A percentile compares a stretch with the other conserved stretches of the same genome.
phyloP scores from a whole-genome alignment of 1,284 basidiomycete species.

The Puccinia triticina region DNA sequence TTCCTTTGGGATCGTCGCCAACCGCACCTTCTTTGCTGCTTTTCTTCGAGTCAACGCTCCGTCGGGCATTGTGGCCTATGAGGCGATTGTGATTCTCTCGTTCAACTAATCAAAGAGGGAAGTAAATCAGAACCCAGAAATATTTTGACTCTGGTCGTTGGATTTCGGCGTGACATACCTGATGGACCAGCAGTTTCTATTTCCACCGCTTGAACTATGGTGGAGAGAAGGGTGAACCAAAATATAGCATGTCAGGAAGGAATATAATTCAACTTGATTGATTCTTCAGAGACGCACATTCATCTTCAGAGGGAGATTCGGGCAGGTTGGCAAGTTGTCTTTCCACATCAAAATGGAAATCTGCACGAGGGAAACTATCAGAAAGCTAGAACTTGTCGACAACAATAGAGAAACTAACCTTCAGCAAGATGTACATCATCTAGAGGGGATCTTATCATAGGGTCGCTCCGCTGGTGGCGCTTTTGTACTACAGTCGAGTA shows the following conservation, averaged over 20 bases:
- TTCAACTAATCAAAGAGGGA: not conserved
- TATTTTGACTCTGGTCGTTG: not conserved
- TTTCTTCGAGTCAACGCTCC: not conserved
- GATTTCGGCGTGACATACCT: not conserved
- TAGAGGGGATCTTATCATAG: not conserved
- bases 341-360: constrained; percentile 40
- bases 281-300: not conserved
- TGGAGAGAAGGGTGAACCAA: not conserved
- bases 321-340: constrained; percentile 17
- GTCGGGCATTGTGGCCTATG: not conserved
- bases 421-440: constrained; percentile 16
- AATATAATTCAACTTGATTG: not conserved
- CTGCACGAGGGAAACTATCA: constrained; percentile 1
- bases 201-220: constrained; percentile 1
- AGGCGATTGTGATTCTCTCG: not conserved
- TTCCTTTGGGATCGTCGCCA: constrained; percentile 6
- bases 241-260: not conserved
- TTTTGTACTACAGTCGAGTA: constrained; percentile 35
- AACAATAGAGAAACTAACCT: constrained; percentile 3
- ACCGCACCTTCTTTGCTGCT: not conserved
- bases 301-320: not conserved
- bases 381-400: not conserved
- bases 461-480: not conserved
- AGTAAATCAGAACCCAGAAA: not conserved
- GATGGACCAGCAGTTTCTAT: not conserved